Conservation (phyloP, 1,284 basidiomycete genomes). For the Inonotus obliquus region DNA sequence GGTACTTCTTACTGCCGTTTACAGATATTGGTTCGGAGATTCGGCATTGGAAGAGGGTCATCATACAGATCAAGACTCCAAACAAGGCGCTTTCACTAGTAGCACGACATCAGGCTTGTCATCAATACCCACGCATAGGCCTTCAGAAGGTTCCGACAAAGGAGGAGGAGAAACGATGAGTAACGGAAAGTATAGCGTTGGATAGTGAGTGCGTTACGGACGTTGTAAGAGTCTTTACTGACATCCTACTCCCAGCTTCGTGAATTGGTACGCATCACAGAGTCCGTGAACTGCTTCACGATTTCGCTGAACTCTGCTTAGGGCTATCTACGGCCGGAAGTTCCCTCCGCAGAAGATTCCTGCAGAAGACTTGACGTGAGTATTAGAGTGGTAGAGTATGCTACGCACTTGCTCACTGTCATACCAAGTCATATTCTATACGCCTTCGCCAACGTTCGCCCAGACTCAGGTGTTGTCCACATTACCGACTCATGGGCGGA, state of each 20-base stretch:
- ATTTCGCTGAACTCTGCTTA: constrained; percentile 29
- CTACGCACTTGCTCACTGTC: constrained; percentile 16
- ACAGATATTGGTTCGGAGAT: constrained; percentile 15
- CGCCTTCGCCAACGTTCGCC: constrained; percentile 85
- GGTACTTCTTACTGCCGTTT: constrained; percentile 10
- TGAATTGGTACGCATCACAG: constrained; percentile 56
- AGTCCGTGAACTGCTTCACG: not conserved
- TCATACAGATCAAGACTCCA: constrained; percentile 6
- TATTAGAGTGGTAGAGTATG: not conserved
- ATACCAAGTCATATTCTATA: constrained; percentile 68
- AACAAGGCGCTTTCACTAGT: not conserved
- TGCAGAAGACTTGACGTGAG: constrained; percentile 77
- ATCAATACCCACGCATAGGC: constrained; percentile 5
- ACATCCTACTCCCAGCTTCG: constrained; percentile 46
- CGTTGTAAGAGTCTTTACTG: constrained; percentile 10
- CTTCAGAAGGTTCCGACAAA: constrained; percentile 4
- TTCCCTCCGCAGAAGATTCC: constrained; percentile 82
- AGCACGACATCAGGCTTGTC: not conserved
- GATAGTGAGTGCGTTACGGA: constrained; percentile 58
- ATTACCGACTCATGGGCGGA: constrained; percentile 93
- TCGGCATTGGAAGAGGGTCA: not conserved
- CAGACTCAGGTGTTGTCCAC: constrained; percentile 79
- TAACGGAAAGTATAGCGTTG: constrained; percentile 64
- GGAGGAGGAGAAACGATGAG: constrained; percentile 26
- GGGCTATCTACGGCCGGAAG: constrained; percentile 95